These are phyloP conservation scores for Aspergillus aculeatus DNA, from an alignment of 2,329 filamentous ascomycete species.

Conservation along the genomic window DNA sequence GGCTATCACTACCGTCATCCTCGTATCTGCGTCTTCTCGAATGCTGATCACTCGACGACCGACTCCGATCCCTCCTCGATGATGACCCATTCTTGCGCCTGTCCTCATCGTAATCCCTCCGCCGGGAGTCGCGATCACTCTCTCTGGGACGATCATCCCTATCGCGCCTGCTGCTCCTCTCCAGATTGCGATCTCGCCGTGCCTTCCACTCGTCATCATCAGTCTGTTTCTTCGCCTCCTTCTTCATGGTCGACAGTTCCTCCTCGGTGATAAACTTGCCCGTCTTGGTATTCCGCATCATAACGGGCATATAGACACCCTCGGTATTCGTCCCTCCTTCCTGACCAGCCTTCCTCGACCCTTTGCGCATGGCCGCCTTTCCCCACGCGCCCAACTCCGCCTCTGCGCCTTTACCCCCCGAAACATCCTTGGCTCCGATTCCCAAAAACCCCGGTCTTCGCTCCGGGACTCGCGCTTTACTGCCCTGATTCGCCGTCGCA, in stretches of 20 bases:
- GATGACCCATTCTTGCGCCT: slow-evolving; percentile 41
- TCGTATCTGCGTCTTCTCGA: slow-evolving; percentile 38
- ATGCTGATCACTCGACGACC: slow-evolving; percentile 35
- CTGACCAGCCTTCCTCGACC: slow-evolving; percentile 57
- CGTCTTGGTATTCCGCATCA: slow-evolving; percentile 61
- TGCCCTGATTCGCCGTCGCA: slow-evolving; percentile 44
- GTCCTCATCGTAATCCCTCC: slow-evolving; percentile 34
- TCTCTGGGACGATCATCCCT: slow-evolving; percentile 19
- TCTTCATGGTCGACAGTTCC: slow-evolving; percentile 55
- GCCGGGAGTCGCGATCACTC: slow-evolving; percentile 32
- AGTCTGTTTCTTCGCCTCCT: slow-evolving; percentile 48
- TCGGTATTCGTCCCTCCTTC: slow-evolving; percentile 42
- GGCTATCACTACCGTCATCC: slow-evolving; percentile 36
- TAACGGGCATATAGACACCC: slow-evolving; percentile 60
- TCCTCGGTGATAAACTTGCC: slow-evolving; percentile 64
- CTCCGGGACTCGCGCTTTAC: slow-evolving; percentile 64
- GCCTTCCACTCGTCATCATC: slow-evolving; percentile 48
- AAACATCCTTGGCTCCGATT: slow-evolving; percentile 79
- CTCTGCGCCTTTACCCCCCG: slow-evolving; percentile 53
- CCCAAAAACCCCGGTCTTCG: slow-evolving; percentile 78
- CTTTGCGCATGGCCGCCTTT: slow-evolving; percentile 56
- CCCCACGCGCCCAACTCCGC: slow-evolving; percentile 81
- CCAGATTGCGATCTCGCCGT: slow-evolving; percentile 45
- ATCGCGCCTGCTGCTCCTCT: slow-evolving; percentile 38
- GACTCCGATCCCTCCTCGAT: slow-evolving; percentile 39